Conservation (phyloP, 2,329 filamentous ascomycete genomes). For the Exophiala aquamarina region DNA sequence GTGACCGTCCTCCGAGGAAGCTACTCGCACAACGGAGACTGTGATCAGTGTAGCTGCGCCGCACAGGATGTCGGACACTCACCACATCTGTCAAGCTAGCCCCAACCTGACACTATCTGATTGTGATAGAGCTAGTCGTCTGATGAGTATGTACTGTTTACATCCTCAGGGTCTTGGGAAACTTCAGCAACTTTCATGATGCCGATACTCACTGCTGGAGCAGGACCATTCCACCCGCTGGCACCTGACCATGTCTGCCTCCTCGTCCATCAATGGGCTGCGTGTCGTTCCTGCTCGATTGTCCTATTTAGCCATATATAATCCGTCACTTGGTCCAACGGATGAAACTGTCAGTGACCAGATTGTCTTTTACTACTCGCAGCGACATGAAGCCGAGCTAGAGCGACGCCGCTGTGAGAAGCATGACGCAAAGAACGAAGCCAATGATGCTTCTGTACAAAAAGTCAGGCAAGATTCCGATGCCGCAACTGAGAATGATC, state of each 20-base stretch:
- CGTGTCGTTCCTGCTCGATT: slow-evolving; percentile 73
- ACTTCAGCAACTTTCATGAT: too few species aligned
- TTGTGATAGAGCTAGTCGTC: too few species aligned
- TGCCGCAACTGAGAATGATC: slow-evolving; percentile 42
- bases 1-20: too few species aligned
- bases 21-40: too few species aligned
- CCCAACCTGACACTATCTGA: too few species aligned
- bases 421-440: neutral
- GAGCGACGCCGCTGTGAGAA: slow-evolving; percentile 27
- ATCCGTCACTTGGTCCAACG: slow-evolving; percentile 72
- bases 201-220: too few species aligned
- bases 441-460: neutral
- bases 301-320: slow-evolving; percentile 92
- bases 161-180: too few species aligned
- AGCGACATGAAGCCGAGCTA: slow-evolving; percentile 26
- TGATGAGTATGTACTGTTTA: too few species aligned
- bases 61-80: too few species aligned
- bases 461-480: slow-evolving; percentile 25
- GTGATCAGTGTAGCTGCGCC: too few species aligned
- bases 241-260: slow-evolving; percentile 18
- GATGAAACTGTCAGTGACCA: slow-evolving; percentile 76
- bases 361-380: slow-evolving; percentile 88
- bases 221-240: too few species aligned
- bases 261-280: neutral
- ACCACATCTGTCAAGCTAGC: too few species aligned